These are phyloP conservation scores for Diaporthe vexans DNA, from an alignment of 2,329 filamentous ascomycete genomes.

Conservation along the genomic window DNA sequence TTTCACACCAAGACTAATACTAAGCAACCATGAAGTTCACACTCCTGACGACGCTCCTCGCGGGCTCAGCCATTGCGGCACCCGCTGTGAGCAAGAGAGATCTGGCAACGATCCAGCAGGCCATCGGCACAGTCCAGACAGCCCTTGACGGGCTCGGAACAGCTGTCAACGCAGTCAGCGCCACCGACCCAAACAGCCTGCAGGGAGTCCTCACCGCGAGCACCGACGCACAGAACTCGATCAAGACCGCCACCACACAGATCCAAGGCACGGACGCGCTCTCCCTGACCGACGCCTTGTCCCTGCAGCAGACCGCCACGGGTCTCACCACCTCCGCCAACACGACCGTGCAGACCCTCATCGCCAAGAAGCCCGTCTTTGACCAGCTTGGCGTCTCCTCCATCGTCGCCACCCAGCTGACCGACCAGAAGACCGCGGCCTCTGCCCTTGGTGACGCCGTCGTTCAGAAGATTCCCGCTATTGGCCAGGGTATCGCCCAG, in stretches of 20 bases:
- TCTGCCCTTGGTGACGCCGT: slow-evolving; percentile 52
- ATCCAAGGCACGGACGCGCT: slow-evolving; percentile 48
- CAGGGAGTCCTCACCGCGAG: slow-evolving; percentile 61
- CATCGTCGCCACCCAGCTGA: slow-evolving; percentile 46
- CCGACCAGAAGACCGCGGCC: slow-evolving; percentile 45
- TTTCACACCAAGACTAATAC: not conserved
- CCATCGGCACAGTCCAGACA: slow-evolving; percentile 36
- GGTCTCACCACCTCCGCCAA: slow-evolving; percentile 45
- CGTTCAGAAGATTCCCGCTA: slow-evolving; percentile 48
- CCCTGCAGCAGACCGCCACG: slow-evolving; percentile 43
- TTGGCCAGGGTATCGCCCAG: slow-evolving; percentile 49
- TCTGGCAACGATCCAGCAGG: slow-evolving; percentile 35
- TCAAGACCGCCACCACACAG: slow-evolving; percentile 46
- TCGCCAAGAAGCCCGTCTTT: slow-evolving; percentile 47
- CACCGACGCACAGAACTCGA: slow-evolving; percentile 39
- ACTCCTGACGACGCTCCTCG: slow-evolving; percentile 34
- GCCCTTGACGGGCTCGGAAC: slow-evolving; percentile 36
- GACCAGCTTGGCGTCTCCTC: slow-evolving; percentile 48
- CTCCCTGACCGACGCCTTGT: slow-evolving; percentile 44
- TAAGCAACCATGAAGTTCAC: slow-evolving; percentile 36
- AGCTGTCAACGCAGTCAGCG: slow-evolving; percentile 38
- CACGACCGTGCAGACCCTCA: slow-evolving; percentile 44
- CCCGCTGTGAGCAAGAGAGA: slow-evolving; percentile 37
- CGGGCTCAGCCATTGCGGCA: slow-evolving; percentile 35
- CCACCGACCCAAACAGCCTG: slow-evolving; percentile 54